phyloP scores from a whole-genome alignment of 2,329 filamentous ascomycete genomes.

The Falciphora oryzae region DNA sequence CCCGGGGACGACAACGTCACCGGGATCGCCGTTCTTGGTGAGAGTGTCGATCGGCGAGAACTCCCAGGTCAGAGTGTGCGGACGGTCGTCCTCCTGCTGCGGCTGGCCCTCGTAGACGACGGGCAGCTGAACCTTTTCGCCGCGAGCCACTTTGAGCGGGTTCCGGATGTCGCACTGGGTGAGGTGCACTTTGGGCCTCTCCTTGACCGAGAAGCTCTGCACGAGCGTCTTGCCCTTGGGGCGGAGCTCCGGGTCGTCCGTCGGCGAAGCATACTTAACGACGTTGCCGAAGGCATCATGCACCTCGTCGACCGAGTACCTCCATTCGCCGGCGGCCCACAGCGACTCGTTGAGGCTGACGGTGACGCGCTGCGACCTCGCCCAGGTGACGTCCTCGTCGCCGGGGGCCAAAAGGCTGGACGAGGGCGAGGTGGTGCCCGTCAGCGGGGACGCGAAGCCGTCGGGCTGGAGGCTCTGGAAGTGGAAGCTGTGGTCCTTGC shows the following conservation, averaged over 20 bases:
- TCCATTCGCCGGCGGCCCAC: constrained; percentile 71
- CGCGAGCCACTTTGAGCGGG: constrained; percentile 78
- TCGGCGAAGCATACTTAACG: constrained; percentile 62
- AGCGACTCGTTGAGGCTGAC: constrained; percentile 91
- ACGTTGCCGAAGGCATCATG: constrained; percentile 85
- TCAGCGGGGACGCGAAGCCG: constrained; percentile 70
- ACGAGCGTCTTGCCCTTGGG: constrained; percentile 58
- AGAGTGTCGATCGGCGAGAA: constrained; percentile 72
- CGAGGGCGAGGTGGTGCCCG: constrained; percentile 37
- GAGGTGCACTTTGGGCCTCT: constrained; percentile 71
- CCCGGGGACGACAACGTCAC: constrained; percentile 50
- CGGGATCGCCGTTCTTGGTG: constrained; percentile 64
- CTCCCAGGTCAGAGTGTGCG: constrained; percentile 71
- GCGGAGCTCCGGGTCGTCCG: constrained; percentile 64
- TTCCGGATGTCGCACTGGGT: constrained; percentile 71
- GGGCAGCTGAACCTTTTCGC: constrained; percentile 61
- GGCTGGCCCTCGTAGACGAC: constrained; percentile 62
- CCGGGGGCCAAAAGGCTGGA: constrained; percentile 48
- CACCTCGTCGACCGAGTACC: constrained; percentile 87
- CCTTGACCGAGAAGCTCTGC: constrained; percentile 78
- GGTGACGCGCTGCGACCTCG: constrained; percentile 63
- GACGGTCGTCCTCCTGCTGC: constrained; percentile 50
- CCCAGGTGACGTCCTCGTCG: constrained; percentile 73
- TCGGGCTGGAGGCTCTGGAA: constrained; percentile 94
- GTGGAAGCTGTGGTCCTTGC: constrained; percentile 75